Conservation (phyloP, 208 protist species). For the Crithidia brevicula region DNA sequence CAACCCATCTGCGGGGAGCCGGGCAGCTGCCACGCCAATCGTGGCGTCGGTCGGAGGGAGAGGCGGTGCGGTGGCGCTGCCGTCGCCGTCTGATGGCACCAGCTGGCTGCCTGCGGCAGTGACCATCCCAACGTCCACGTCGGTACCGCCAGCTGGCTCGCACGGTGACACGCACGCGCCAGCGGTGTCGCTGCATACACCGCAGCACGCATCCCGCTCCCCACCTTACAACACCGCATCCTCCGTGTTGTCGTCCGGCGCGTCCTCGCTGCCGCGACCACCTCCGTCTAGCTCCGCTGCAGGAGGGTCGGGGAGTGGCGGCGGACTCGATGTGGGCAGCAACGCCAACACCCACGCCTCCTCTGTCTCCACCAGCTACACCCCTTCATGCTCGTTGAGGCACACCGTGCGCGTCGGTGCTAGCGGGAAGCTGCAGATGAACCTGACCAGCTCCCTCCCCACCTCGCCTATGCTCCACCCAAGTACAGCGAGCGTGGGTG, state of each 20-base stretch:
- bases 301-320: conserved; percentile 3
- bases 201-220: not conserved
- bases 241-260: conserved; percentile 13
- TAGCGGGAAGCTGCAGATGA: conserved; percentile 35
- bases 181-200: not conserved
- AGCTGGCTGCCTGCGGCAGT: conserved; percentile 8
- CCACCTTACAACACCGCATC: conserved; percentile 3
- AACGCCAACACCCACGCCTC: conserved; percentile 12
- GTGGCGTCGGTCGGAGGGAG: too few species aligned
- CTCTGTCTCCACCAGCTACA: conserved; percentile 18
- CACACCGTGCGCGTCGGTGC: conserved; percentile 29
- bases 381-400: conserved; percentile 26
- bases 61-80: not conserved
- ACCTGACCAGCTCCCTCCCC: conserved; percentile 28
- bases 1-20: too few species aligned
- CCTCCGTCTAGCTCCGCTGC: conserved; percentile 2
- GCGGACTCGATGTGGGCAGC: conserved; percentile 1
- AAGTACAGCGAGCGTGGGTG: not conserved
- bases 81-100: not conserved
- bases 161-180: not conserved
- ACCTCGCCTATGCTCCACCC: conserved; percentile 6
- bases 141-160: not conserved
- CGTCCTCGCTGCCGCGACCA: conserved; percentile 24
- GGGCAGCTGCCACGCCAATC: too few species aligned
- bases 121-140: not conserved